phyloP scores from a whole-genome alignment of 2,329 filamentous ascomycete genomes.

The Talaromyces albobiverticillius region DNA sequence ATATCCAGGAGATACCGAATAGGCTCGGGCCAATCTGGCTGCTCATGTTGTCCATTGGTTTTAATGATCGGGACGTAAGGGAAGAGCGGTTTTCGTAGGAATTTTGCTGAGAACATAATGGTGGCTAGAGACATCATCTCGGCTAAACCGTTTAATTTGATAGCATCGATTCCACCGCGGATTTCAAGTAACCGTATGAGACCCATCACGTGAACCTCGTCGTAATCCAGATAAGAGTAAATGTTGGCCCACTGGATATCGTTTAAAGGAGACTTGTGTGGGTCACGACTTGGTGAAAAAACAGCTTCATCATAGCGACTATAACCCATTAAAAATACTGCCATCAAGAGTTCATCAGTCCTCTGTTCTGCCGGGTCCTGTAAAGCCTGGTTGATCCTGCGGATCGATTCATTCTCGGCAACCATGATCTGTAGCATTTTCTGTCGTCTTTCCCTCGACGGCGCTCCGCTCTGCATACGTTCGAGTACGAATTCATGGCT shows the following conservation, averaged over 20 bases:
- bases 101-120: slow-evolving; percentile 21
- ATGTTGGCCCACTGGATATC: slow-evolving; percentile 22
- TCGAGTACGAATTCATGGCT: slow-evolving; percentile 16
- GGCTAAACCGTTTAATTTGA: slow-evolving; percentile 21
- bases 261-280: slow-evolving; percentile 21
- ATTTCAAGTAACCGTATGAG: slow-evolving; percentile 22
- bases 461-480: slow-evolving; percentile 13
- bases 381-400: slow-evolving; percentile 22
- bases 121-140: slow-evolving; percentile 24
- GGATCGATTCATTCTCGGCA: slow-evolving; percentile 20
- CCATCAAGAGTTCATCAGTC: slow-evolving; percentile 23
- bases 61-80: slow-evolving; percentile 20
- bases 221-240: slow-evolving; percentile 22
- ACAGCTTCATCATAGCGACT: slow-evolving; percentile 19
- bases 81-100: slow-evolving; percentile 20
- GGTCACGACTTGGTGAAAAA: slow-evolving; percentile 13
- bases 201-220: slow-evolving; percentile 23
- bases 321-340: slow-evolving; percentile 23
- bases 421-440: slow-evolving; percentile 16
- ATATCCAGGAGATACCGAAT: slow-evolving; percentile 17
- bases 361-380: slow-evolving; percentile 17
- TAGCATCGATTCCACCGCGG: slow-evolving; percentile 22
- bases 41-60: slow-evolving; percentile 6
- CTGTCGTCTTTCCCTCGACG: slow-evolving; percentile 11
- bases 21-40: slow-evolving; percentile 17